Conservation (phyloP, 2,329 filamentous ascomycete species). For the Fusarium xyrophilum region DNA sequence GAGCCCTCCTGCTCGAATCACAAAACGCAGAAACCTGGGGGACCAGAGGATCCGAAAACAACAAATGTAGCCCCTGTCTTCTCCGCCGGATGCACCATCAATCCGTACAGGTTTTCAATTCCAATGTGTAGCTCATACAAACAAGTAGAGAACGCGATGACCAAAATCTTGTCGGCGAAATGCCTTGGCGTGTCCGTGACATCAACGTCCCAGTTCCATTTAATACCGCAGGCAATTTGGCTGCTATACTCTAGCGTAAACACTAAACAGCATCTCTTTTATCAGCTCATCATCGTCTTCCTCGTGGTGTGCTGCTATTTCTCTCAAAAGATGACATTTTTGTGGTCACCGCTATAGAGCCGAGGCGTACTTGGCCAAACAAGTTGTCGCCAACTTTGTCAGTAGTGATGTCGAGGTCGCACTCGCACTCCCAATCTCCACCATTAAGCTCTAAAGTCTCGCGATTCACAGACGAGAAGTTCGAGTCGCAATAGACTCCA, state of each 20-base stretch:
- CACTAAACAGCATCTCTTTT: accelerated
- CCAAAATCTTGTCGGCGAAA: background rate
- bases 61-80: background rate
- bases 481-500: background rate
- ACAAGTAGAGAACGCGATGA: accelerated
- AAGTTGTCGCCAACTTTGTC: background rate
- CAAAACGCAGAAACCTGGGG: background rate
- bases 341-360: background rate
- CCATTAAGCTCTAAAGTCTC: background rate
- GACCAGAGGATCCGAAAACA: background rate
- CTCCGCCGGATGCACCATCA: background rate
- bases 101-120: accelerated
- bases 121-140: background rate
- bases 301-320: accelerated
- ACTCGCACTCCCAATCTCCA: background rate
- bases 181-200: background rate
- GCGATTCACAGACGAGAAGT: background rate
- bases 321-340: background rate
- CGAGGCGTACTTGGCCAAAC: background rate
- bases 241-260: too few species aligned
- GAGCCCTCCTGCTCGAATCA: background rate
- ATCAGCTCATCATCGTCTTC: accelerated
- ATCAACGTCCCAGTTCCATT: background rate
- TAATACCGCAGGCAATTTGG: background rate
- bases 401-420: background rate